Conservation (phyloP, 371 early-diverging fungal species). For the Phascolomyces articulosus region DNA sequence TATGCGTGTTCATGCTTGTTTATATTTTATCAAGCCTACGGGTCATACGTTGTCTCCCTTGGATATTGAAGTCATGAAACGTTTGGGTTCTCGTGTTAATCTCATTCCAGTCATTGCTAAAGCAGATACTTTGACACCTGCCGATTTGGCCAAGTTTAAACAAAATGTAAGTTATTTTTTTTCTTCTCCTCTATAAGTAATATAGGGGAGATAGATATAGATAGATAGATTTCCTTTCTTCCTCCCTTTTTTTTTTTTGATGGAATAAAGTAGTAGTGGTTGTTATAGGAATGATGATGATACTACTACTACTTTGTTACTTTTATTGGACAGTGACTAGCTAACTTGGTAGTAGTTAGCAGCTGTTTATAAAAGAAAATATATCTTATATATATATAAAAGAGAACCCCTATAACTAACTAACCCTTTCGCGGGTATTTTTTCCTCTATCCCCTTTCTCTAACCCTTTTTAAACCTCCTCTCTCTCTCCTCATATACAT, state of each 20-base stretch:
- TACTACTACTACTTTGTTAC: too few species aligned
- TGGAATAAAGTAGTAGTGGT: too few species aligned
- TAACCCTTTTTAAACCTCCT: background rate
- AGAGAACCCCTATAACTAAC: background rate
- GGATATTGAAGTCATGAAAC: constrained; percentile 90
- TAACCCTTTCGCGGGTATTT: constrained; percentile 1
- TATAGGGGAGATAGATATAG: too few species aligned
- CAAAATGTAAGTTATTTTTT: constrained; percentile 57
- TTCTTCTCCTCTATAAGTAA: background rate
- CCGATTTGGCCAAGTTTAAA: constrained; percentile 84
- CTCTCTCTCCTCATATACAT: background rate
- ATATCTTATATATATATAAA: too few species aligned
- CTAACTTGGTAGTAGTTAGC: too few species aligned
- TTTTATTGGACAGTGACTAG: too few species aligned
- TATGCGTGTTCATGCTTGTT: constrained; percentile 87
- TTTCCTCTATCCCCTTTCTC: background rate
- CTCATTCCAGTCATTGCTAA: constrained; percentile 94
- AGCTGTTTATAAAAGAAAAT: too few species aligned
- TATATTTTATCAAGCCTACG: constrained; percentile 91
- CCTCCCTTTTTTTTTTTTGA: too few species aligned
- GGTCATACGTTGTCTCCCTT: constrained; percentile 87
- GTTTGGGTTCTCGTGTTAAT: constrained; percentile 83
- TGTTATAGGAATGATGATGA: too few species aligned
- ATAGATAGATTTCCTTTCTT: too few species aligned
- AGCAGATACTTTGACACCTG: constrained; percentile 89